These are phyloP conservation scores for Incumbomyces lentus DNA, from an alignment of 2,329 filamentous ascomycete species.

Conservation along the genomic window DNA sequence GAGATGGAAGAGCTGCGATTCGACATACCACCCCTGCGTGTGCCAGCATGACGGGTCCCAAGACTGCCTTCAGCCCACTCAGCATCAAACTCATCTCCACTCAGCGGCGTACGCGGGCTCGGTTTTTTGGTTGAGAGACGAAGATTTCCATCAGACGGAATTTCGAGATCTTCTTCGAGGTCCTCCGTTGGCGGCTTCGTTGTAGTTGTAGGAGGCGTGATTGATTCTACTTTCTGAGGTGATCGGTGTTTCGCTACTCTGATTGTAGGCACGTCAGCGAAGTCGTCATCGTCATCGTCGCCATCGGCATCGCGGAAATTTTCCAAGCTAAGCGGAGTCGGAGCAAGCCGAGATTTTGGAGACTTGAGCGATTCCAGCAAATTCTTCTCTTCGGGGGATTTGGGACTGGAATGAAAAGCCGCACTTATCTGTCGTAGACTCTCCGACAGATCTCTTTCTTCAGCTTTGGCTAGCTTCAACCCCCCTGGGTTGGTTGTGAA, in stretches of 20 bases:
- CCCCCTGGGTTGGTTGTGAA: conserved; percentile 49
- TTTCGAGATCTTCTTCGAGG: conserved; percentile 62
- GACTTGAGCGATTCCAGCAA: conserved; percentile 31
- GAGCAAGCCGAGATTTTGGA: conserved; percentile 38
- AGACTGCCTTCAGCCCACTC: conserved; percentile 91
- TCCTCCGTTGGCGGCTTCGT: conserved; percentile 46
- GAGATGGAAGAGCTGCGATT: conserved; percentile 79
- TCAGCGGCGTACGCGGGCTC: conserved; percentile 53
- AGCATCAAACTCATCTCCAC: conserved; percentile 63
- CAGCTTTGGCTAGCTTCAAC: conserved; percentile 56
- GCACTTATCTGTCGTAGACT: conserved; percentile 56
- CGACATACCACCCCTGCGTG: conserved; percentile 65
- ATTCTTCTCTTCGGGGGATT: conserved; percentile 22
- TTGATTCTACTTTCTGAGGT: conserved; percentile 34
- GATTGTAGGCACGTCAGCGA: conserved; percentile 57
- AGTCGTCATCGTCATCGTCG: conserved; percentile 43
- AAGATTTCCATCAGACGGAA: conserved; percentile 54
- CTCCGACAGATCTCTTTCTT: conserved; percentile 55
- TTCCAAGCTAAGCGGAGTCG: conserved; percentile 47
- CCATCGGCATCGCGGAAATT: conserved; percentile 53
- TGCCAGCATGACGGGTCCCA: conserved; percentile 81
- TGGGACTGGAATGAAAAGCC: conserved; percentile 27
- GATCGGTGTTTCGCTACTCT: conserved; percentile 52
- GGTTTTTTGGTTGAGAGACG: conserved; percentile 52
- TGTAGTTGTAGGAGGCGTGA: conserved; percentile 25